Evolutionary conservation across 2,329 filamentous ascomycete species (phyloP).

Genomic region (Sclerotinia trifoliorum): DNA sequence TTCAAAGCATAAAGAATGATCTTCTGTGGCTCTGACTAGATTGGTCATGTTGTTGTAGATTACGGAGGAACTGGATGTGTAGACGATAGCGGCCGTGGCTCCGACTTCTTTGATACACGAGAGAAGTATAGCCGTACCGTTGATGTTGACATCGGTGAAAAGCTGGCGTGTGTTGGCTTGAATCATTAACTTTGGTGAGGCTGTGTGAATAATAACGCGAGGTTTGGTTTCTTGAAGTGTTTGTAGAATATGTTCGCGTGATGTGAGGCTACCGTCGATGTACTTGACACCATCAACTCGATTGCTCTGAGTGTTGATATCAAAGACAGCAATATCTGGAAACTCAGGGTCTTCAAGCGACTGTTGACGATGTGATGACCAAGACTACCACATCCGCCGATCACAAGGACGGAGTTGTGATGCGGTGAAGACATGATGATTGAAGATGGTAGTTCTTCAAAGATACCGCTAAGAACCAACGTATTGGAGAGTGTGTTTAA

Average conservation of each 20-base stretch:
- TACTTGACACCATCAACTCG: background rate
- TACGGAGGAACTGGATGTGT: background rate
- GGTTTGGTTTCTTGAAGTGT: background rate
- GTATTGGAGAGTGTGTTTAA: background rate
- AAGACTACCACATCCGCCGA: background rate
- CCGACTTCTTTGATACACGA: background rate
- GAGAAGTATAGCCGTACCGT: background rate
- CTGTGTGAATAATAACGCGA: background rate
- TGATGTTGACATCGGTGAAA: background rate
- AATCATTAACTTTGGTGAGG: background rate
- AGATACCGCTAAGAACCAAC: background rate
- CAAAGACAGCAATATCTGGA: background rate
- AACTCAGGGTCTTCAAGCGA: background rate
- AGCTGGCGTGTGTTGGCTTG: background rate
- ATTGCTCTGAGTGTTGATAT: background rate
- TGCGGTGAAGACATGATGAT: background rate
- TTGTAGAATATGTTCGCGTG: background rate
- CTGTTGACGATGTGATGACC: background rate
- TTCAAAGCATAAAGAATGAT: constrained; percentile 1
- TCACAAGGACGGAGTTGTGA: background rate
- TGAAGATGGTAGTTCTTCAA: background rate
- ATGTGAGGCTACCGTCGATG: background rate
- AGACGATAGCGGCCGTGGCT: background rate
- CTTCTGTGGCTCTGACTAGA: background rate
- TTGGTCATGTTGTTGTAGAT: background rate